phyloP scores from a whole-genome alignment of 495 filamentous ascomycete species.

The Corynascus novoguineensis region DNA sequence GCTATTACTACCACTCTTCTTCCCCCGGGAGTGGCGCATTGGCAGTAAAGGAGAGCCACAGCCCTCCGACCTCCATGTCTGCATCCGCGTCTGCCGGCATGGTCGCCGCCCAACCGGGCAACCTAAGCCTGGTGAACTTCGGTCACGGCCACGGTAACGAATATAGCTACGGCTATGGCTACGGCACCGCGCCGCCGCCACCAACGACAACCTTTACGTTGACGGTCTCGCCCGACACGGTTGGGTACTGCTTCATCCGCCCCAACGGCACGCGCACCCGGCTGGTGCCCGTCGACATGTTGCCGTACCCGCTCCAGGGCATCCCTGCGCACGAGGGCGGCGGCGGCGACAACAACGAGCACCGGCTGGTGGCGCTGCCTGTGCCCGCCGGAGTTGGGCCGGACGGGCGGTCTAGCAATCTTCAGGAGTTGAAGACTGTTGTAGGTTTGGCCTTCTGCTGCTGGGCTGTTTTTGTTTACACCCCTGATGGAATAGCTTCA shows the following conservation, averaged over 20 bases:
- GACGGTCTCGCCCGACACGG: slow-evolving; percentile 5
- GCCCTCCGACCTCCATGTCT: no score
- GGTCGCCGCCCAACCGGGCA: background rate
- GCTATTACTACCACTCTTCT: no score
- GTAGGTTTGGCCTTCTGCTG: slow-evolving; percentile 12
- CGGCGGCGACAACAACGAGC: no score
- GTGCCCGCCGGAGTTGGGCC: slow-evolving; percentile 32
- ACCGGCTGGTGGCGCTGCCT: slow-evolving; percentile 40
- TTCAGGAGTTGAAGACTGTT: slow-evolving; percentile 17
- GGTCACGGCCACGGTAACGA: background rate
- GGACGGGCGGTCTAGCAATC: slow-evolving; percentile 34
- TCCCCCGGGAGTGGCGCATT: no score
- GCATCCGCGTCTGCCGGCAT: background rate
- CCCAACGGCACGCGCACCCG: slow-evolving; percentile 55
- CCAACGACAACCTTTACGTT: slow-evolving; percentile 3
- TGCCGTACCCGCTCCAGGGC: slow-evolving; percentile 40
- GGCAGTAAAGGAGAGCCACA: no score
- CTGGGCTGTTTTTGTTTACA: background rate
- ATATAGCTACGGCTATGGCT: no score
- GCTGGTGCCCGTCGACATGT: slow-evolving; percentile 60
- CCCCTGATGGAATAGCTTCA: background rate
- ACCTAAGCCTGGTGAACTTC: background rate
- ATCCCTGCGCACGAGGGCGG: slow-evolving; percentile 30
- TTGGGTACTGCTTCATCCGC: slow-evolving; percentile 51
- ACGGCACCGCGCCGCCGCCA: background rate